Base-by-base conservation (phyloP, 2,329 filamentous ascomycete genomes). In the Phaeoacremonium minimum region DNA sequence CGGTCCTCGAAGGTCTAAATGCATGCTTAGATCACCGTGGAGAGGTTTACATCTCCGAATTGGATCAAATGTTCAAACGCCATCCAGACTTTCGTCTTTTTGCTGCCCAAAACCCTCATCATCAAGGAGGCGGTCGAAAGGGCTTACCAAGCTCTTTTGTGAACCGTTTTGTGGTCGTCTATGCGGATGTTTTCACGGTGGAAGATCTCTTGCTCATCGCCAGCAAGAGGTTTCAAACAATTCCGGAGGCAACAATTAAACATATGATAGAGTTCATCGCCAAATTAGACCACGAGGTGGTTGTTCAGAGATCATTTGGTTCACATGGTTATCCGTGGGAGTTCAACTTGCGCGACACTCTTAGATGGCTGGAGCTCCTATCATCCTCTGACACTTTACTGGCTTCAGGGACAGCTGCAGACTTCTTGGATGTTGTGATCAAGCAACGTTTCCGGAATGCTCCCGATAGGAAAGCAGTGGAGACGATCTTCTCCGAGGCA, bases 111-210 rank as follows among this genome's bases (percentile, higher is more conserved):
- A 98, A 98, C 55, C 93, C 93, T 7, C 93, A 98, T 61, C 88
- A 96, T 51, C 93, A 98, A 62, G 93, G 93, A 39, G 91, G 93
- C 45, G 93, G 93, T 8, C 80, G 93, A 49, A 98, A 98, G 61
- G 93, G 93, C 28, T 68, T 98, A 22, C 93, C 93, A 2, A 86
- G 85, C 39, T 97, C 93, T 1, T 98, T 98, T 52, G 93, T 98
- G 44, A 97, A 98, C 58, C 85, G 94, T 31, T 98, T 98, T 58
- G 93, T 94, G 26, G 91, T 98, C 14, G 94, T 98, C 0, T 97
- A 97, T 61, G 89, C 93, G 40, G 93, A 98, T 53, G 77, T 89
- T 5, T 93, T 98, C 56, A 84, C 76, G 13, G 72, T 84, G 17
- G 75, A 87, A 19, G 93, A 98, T 65, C 64, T 98, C 41, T 74